Conservation (phyloP, 345 rosid species). For the Syzygium aqueum region DNA sequence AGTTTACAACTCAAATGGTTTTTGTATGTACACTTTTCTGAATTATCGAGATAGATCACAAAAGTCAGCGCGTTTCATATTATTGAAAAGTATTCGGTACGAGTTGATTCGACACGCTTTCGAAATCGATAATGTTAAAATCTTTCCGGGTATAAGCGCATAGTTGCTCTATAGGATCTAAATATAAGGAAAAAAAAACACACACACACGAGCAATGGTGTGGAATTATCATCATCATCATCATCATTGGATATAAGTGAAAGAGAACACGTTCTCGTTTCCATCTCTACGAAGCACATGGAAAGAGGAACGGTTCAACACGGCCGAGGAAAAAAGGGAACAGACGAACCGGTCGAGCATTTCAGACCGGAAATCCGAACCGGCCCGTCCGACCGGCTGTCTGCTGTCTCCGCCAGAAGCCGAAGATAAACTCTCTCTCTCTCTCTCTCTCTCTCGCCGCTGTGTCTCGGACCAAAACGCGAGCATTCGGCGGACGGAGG, state of each 20-base stretch:
- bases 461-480: not conserved
- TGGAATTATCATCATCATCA: not conserved
- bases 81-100: accelerated
- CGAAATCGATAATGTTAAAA: not conserved
- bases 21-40: accelerated
- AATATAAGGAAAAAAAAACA: not conserved
- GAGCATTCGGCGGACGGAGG: not conserved
- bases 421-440: not conserved
- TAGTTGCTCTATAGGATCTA: not conserved
- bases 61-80: accelerated
- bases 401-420: not conserved
- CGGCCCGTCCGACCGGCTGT: not conserved
- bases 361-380: not conserved
- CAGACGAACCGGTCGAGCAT: not conserved
- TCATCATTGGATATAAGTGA: not conserved
- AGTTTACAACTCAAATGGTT: not conserved
- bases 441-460: not conserved
- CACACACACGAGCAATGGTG: not conserved
- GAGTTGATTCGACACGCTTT: accelerated
- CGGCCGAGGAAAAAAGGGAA: not conserved
- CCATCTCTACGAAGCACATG: not conserved
- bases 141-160: not conserved
- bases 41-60: not conserved
- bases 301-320: not conserved
- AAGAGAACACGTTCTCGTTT: not conserved